Percentiles rank a stretch among this genome's conserved stretches.
Conservation (phyloP, 345 rosid genomes). For the Noccaea caerulescens region DNA sequence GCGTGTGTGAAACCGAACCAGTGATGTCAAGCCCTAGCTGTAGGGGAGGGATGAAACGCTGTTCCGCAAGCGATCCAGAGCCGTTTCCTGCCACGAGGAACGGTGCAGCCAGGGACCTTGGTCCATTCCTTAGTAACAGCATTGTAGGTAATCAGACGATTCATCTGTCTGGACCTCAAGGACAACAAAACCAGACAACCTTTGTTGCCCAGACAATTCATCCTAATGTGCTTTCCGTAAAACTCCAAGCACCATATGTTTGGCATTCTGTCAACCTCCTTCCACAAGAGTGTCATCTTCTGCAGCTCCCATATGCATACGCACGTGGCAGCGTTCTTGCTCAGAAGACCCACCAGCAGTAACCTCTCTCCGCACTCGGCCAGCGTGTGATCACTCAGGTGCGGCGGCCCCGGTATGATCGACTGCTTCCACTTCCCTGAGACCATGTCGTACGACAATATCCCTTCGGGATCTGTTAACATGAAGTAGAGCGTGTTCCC, state of each 20-base stretch:
- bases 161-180: conserved; percentile 87
- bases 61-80: conserved; percentile 97
- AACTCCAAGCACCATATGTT: conserved; percentile 99
- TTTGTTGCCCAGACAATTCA: conserved; percentile 99
- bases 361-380: conserved; percentile 82
- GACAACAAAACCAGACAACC: conserved; percentile 90
- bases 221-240: conserved; percentile 97
- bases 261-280: conserved; percentile 99
- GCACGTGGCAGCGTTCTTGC: conserved; percentile 95
- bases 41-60: conserved; percentile 79
- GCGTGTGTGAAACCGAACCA: conserved; percentile 22
- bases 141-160: conserved; percentile 81
- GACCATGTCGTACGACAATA: conserved; percentile 72
- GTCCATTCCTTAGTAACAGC: conserved; percentile 75
- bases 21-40: conserved; percentile 63
- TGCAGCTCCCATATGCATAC: conserved; percentile 99
- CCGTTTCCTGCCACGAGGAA: conserved; percentile 75
- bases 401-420: conserved; percentile 73
- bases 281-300: conserved; percentile 99
- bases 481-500: conserved; percentile 73
- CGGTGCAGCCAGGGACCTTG: conserved; percentile 80
- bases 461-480: conserved; percentile 93
- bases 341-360: conserved; percentile 91
- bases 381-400: conserved; percentile 84
- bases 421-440: conserved; percentile 83